Evolutionary conservation across 768 basidiomycete species (phyloP).

Genomic region (Xerocomellus chrysenteron): DNA sequence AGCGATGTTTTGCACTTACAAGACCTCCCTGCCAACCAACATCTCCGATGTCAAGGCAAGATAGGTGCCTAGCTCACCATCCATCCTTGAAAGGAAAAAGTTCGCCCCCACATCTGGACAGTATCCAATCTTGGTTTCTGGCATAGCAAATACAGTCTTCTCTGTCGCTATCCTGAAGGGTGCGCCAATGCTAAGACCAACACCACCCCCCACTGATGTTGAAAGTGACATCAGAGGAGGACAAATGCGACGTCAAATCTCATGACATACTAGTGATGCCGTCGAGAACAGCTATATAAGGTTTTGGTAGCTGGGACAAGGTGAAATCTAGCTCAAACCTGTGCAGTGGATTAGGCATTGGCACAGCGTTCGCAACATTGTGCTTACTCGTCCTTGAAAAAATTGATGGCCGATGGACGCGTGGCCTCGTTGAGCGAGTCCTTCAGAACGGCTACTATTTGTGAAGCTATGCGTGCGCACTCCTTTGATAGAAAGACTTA

Average conservation of each 20-base stretch:
- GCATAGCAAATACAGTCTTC: conserved; percentile 91
- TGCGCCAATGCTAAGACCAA: conserved; percentile 81
- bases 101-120: conserved; percentile 92
- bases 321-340: conserved; percentile 83
- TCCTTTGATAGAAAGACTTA: conserved; percentile 39
- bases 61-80: conserved; percentile 94
- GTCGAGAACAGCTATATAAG: conserved; percentile 90
- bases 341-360: conserved; percentile 11
- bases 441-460: conserved; percentile 51
- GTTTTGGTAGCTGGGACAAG: conserved; percentile 69
- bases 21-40: conserved; percentile 77
- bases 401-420: conserved; percentile 67
- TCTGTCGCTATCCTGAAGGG: conserved; percentile 93
- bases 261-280: conserved; percentile 78
- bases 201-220: conserved; percentile 88
- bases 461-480: conserved; percentile 4
- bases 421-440: conserved; percentile 51
- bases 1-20: conserved; percentile 51
- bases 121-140: conserved; percentile 91
- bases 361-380: conserved; percentile 2
- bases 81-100: conserved; percentile 84
- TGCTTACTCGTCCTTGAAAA: conserved; percentile 87
- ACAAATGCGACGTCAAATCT: conserved; percentile 4
- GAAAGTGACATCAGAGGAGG: conserved; percentile 2
- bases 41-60: conserved; percentile 79